Conservation (phyloP, 208 protist genomes). For the Polymyxa betae region DNA sequence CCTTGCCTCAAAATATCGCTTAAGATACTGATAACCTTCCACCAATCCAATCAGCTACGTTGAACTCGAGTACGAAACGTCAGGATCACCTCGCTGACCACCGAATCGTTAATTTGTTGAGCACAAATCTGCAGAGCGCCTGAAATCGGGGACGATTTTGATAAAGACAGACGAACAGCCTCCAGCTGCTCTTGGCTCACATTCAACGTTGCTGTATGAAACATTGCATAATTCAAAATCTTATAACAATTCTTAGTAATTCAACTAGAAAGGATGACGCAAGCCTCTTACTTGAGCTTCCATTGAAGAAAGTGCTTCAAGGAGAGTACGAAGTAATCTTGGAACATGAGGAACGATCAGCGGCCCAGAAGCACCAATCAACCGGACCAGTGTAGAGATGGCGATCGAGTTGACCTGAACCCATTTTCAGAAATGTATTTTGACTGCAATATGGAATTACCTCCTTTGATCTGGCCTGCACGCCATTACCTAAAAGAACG, state of each 20-base stretch:
- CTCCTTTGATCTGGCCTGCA: background rate
- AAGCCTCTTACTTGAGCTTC: background rate
- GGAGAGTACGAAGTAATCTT: background rate
- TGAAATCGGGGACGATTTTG: background rate
- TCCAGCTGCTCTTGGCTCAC: background rate
- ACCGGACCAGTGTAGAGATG: background rate
- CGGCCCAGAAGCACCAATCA: background rate
- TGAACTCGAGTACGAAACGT: background rate
- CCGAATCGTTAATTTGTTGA: background rate
- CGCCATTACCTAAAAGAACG: background rate
- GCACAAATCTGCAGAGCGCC: background rate
- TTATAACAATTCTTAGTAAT: background rate
- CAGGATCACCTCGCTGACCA: background rate
- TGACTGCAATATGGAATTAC: background rate
- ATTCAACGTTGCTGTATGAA: background rate
- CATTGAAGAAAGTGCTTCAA: background rate
- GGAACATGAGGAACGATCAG: background rate
- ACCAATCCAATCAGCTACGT: background rate
- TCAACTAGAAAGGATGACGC: background rate
- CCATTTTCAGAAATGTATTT: background rate
- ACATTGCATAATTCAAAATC: background rate
- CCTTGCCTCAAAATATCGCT: background rate
- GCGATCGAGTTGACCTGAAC: background rate
- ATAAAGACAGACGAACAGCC: background rate
- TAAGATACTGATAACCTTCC: background rate